These are phyloP conservation scores for Wickerhamomyces bovis DNA, from an alignment of 805 yeast species.

Conservation along the genomic window DNA sequence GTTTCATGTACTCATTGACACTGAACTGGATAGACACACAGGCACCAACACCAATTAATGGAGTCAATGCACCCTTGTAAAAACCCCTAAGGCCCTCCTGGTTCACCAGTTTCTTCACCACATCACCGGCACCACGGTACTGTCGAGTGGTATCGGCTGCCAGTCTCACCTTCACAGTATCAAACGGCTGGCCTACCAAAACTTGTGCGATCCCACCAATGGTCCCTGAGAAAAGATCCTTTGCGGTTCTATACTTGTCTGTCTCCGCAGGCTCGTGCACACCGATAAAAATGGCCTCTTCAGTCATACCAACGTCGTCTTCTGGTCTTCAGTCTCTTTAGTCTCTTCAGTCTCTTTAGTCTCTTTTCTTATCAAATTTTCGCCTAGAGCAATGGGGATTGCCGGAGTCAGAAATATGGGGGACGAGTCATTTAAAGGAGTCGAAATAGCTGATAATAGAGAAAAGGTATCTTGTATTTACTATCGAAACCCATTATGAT, in stretches of 20 bases:
- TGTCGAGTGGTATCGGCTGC: conserved; percentile 82
- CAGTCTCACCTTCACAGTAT: conserved; percentile 86
- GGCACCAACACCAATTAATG: conserved; percentile 93
- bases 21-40: conserved; percentile 96
- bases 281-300: conserved; percentile 11
- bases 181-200: conserved; percentile 93
- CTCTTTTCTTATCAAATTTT: background rate
- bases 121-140: conserved; percentile 70
- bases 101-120: conserved; percentile 58
- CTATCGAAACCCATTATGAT: background rate
- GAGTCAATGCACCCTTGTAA: conserved; percentile 91
- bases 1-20: conserved; percentile 89
- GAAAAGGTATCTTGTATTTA: background rate
- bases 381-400: background rate
- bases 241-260: conserved; percentile 19
- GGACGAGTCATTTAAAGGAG: no score
- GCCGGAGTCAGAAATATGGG: no score
- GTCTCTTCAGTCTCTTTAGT: background rate
- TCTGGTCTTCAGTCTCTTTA: background rate
- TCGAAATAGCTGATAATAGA: no score
- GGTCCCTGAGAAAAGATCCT: conserved; percentile 63
- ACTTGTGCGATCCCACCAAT: conserved; percentile 96
- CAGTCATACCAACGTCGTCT: conserved; percentile 9
- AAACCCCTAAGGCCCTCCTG: conserved; percentile 85
- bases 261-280: conserved; percentile 5